Conservation (phyloP, 306 rosid genomes). For the Quercus glauca region DNA sequence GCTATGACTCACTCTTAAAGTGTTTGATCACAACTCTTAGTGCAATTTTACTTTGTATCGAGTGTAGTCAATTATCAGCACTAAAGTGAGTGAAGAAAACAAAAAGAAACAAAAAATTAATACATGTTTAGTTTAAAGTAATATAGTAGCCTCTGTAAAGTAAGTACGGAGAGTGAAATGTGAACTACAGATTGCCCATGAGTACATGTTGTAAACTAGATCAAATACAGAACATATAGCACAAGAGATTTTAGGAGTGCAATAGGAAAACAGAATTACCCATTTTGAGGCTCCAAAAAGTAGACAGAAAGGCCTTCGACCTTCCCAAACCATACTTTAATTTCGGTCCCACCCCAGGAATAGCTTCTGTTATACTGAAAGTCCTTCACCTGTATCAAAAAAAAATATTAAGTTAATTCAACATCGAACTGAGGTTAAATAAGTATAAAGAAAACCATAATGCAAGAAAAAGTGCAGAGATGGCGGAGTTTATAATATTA, state of each 20-base stretch:
- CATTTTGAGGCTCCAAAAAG: conserved; percentile 96
- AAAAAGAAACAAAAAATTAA: neutral
- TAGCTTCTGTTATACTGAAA: conserved; percentile 49
- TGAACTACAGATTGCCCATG: neutral
- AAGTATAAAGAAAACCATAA: neutral
- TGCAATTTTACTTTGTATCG: neutral
- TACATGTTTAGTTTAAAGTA: neutral
- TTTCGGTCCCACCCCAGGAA: conserved; percentile 84
- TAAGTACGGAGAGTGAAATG: neutral
- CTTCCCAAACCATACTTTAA: conserved; percentile 91
- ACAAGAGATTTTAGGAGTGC: neutral
- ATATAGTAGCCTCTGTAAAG: neutral
- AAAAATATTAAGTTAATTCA: neutral
- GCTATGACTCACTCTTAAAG: neutral
- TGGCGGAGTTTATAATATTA: neutral
- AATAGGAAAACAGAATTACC: conserved; percentile 48
- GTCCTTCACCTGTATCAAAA: conserved; percentile 70
- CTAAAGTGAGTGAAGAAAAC: neutral
- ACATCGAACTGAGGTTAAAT: neutral
- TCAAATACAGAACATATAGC: neutral
- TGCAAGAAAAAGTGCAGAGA: neutral
- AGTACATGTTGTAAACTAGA: neutral
- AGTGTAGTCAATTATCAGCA: neutral
- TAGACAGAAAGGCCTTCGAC: conserved; percentile 90
- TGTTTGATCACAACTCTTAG: neutral